phyloP scores from a whole-genome alignment of 2,329 filamentous ascomycete genomes.

The Cadophora malorum region DNA sequence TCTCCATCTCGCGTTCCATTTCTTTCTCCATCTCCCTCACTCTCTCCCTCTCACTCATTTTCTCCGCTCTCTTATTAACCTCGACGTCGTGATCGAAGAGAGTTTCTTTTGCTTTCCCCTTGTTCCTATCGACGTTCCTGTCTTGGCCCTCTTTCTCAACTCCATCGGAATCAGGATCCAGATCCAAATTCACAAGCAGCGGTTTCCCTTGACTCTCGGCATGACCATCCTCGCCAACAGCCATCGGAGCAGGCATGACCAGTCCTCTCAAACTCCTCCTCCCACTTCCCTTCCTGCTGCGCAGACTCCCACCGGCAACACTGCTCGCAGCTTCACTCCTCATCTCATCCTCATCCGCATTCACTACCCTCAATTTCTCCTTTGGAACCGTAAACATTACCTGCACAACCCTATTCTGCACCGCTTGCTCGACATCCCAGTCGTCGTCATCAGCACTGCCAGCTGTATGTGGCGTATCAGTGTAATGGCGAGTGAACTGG shows the following conservation, averaged over 20 bases:
- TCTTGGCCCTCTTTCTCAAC: neutral
- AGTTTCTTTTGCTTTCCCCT: constrained; percentile 10
- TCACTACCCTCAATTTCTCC: constrained; percentile 87
- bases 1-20: constrained; percentile 8
- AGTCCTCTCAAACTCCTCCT: constrained; percentile 30
- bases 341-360: constrained; percentile 66
- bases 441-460: constrained; percentile 53
- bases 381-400: constrained; percentile 94
- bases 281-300: constrained; percentile 37
- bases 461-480: constrained; percentile 36
- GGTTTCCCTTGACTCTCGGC: neutral
- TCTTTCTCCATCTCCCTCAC: constrained; percentile 20
- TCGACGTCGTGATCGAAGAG: neutral
- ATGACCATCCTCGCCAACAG: neutral
- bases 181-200: constrained; percentile 12
- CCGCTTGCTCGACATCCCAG: constrained; percentile 78
- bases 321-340: constrained; percentile 44
- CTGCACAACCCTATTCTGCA: constrained; percentile 75
- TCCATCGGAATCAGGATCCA: neutral
- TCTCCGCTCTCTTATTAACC: constrained; percentile 2
- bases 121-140: neutral
- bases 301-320: constrained; percentile 44
- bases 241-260: neutral
- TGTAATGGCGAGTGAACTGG: constrained; percentile 1
- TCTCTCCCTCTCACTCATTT: constrained; percentile 9